Evolutionary conservation across 2,329 filamentous ascomycete genomes (phyloP).

Genomic region (Fusarium domesticum): DNA sequence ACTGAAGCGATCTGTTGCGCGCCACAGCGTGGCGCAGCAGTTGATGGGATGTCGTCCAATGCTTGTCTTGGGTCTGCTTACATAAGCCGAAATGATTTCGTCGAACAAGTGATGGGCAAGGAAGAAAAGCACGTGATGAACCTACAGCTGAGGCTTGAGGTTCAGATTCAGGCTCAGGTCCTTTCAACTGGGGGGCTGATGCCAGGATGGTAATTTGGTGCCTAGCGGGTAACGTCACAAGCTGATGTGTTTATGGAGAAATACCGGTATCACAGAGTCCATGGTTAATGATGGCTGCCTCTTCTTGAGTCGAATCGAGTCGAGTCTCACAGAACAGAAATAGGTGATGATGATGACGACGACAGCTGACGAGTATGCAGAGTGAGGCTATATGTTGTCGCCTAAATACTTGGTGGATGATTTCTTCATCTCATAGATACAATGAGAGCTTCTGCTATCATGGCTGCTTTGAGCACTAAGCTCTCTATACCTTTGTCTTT

Average conservation of each 20-base stretch:
- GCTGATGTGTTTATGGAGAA: constrained; percentile 13
- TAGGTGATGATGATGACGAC: background rate
- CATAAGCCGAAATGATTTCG: no score
- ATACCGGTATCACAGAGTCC: constrained; percentile 1
- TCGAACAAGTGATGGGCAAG: background rate
- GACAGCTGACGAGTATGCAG: background rate
- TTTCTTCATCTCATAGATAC: no score
- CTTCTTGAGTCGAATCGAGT: background rate
- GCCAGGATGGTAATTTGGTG: constrained; percentile 19
- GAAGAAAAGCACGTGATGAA: background rate
- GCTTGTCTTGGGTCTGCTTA: background rate
- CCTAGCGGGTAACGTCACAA: constrained; percentile 25
- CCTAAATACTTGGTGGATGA: no score
- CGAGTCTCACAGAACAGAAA: background rate
- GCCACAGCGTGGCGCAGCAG: constrained; percentile 8
- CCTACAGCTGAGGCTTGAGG: background rate
- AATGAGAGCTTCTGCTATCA: constrained; percentile 1
- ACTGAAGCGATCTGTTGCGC: constrained; percentile 9
- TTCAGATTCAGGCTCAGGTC: background rate
- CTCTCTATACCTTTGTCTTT: no score
- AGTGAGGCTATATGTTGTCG: background rate
- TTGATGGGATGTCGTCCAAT: background rate
- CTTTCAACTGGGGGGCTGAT: constrained; percentile 16
- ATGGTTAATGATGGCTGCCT: no score
- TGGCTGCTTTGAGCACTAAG: constrained; percentile 4